Conservation (phyloP, 2,329 filamentous ascomycete genomes). For the Sphaerulina musiva region DNA sequence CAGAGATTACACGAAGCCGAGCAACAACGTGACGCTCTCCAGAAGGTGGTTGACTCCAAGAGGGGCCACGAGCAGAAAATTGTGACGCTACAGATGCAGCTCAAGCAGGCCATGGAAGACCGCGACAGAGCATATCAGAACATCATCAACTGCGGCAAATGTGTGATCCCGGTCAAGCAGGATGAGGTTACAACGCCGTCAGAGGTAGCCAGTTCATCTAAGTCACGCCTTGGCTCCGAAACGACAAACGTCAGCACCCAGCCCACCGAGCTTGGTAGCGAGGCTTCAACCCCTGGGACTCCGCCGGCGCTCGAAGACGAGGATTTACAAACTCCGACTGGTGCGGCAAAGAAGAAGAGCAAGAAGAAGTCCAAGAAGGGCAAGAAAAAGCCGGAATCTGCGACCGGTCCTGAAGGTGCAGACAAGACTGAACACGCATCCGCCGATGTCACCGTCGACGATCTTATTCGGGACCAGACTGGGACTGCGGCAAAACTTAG, state of each 20-base stretch:
- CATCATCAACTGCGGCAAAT: constrained; percentile 33
- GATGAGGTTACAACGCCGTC: constrained; percentile 14
- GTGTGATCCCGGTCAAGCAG: constrained; percentile 17
- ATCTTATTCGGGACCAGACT: constrained; percentile 18
- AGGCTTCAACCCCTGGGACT: constrained; percentile 19
- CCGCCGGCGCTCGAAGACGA: constrained; percentile 22
- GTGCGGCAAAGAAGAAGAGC: constrained; percentile 29
- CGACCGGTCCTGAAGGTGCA: constrained; percentile 31
- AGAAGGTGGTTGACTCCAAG: constrained; percentile 23
- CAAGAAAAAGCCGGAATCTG: constrained; percentile 73
- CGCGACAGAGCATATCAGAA: constrained; percentile 33
- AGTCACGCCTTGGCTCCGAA: constrained; percentile 24
- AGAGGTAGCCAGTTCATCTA: constrained; percentile 13
- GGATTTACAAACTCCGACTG: constrained; percentile 5
- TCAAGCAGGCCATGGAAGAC: constrained; percentile 29
- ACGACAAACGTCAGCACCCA: constrained; percentile 23
- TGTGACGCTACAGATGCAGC: constrained; percentile 26
- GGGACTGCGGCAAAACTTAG: constrained; percentile 14
- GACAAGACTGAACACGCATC: constrained; percentile 36
- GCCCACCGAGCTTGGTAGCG: constrained; percentile 24
- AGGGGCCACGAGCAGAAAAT: constrained; percentile 27
- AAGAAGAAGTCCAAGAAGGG: constrained; percentile 46
- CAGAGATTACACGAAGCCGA: constrained; percentile 16
- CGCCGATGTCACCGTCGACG: constrained; percentile 16
- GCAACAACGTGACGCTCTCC: constrained; percentile 26